A percentile compares a stretch with the other conserved stretches of the same genome.
Evolutionary conservation across 305 asterid species (phyloP).

Genomic region (Solanum aculeatissimum): DNA sequence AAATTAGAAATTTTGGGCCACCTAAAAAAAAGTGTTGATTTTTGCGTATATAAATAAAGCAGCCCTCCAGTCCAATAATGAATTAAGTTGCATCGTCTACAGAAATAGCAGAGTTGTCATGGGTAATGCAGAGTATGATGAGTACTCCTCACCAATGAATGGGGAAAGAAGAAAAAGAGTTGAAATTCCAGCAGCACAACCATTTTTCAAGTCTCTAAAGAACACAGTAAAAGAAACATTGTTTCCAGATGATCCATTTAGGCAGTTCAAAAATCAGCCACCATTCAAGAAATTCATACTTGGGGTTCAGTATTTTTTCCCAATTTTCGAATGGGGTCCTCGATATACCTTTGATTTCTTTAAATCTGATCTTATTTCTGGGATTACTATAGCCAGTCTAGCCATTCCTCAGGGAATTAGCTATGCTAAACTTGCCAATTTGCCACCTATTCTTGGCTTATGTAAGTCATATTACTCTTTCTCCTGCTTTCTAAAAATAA

Average conservation of each 20-base stretch:
- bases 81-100: not conserved
- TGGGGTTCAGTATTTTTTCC: conserved; percentile 60
- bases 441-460: conserved; percentile 82
- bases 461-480: not conserved
- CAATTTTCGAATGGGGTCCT: conserved; percentile 77
- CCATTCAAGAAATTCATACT: conserved; percentile 26
- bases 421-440: conserved; percentile 76
- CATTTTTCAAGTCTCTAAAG: conserved; percentile 43
- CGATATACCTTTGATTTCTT: conserved; percentile 41
- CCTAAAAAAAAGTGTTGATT: not conserved
- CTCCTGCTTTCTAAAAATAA: fast-evolving
- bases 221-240: conserved; percentile 65
- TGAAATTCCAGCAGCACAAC: conserved; percentile 69
- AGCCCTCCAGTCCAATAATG: not conserved
- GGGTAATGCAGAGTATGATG: conserved; percentile 40
- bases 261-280: conserved; percentile 82
- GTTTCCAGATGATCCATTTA: conserved; percentile 88
- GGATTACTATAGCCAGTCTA: conserved; percentile 83
- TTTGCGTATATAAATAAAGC: not conserved
- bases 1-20: not conserved
- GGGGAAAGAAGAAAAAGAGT: conserved; percentile 2
- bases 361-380: conserved; percentile 61
- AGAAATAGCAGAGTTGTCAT: conserved; percentile 1
- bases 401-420: conserved; percentile 93
- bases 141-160: conserved; percentile 10